Evolutionary conservation across 2,329 filamentous ascomycete species (phyloP), one percentile per base, ranked within the genome.

Genomic region (Colletotrichum endophyticum): DNA sequence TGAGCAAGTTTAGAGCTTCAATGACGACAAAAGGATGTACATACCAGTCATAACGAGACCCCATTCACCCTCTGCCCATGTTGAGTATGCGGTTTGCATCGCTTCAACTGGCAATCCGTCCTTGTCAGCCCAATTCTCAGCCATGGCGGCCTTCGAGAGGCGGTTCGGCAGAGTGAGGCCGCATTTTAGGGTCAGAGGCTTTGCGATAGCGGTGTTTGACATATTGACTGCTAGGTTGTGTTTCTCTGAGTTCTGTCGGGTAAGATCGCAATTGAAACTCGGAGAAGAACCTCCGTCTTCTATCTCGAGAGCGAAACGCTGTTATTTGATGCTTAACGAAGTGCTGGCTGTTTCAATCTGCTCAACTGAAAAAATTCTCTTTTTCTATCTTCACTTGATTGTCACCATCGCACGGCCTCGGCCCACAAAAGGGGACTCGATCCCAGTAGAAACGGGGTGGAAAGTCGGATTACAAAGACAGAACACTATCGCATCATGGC

Each of bases 101-200:
- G 84, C 81, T 8, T 86, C 79, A 15, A 85, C 85, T 0, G 90
- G 90, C 1, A 87, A 84, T 32, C 88, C 77, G 72, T 88, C 81
- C 7, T 80, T 81, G 78, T 86, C 84, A 30, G 85, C 83, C 80
- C 88, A 81, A 6, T 78, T 78, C 77, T 91, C 88, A 6, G 88
- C 86, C 83, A 92, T 86, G 36, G 91, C 89, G 61, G 90, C 85
- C 78, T 89, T 86, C 61, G 81, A 85, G 2, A 93, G 84, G 7
- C 91, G 88, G 79, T 92, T 92, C 4, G 89, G 89, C 4, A 92
- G 81, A 1, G 84, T 86, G 30, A 93, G 84, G 2, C 91, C 91
- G 80, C 89, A 91, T 76, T 89, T 88, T 2, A 92, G 85, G 49
- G 86, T 89, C 19, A 91, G 79, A 0, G 89, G 86, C 44, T 76